These are phyloP conservation scores for Backusella luteola DNA, from an alignment of 192 early-diverging fungal species.

Conservation along the genomic window DNA sequence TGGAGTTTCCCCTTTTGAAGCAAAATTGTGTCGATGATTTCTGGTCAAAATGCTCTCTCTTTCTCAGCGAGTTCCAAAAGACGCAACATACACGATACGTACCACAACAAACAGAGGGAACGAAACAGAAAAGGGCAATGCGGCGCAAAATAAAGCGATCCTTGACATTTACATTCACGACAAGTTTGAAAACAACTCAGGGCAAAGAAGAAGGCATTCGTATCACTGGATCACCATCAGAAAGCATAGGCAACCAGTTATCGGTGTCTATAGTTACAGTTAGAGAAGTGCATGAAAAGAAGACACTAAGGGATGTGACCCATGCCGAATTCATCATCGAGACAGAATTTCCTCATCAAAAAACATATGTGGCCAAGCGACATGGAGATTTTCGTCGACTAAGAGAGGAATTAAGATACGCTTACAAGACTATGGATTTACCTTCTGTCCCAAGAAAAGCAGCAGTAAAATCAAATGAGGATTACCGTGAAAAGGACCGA, in stretches of 20 bases:
- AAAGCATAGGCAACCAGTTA: background rate
- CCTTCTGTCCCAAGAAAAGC: conserved; percentile 37
- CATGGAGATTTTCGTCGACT: conserved; percentile 44
- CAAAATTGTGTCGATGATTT: conserved; percentile 28
- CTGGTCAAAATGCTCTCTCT: conserved; percentile 45
- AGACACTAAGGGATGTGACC: conserved; percentile 38
- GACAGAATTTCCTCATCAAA: conserved; percentile 11
- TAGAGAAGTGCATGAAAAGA: conserved; percentile 31
- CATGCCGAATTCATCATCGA: conserved; percentile 46
- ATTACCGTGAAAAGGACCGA: conserved; percentile 45
- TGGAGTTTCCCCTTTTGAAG: conserved; percentile 48
- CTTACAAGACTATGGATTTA: conserved; percentile 40
- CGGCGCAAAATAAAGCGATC: conserved; percentile 20
- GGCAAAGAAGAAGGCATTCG: conserved; percentile 26
- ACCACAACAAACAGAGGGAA: conserved; percentile 1
- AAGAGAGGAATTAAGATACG: conserved; percentile 32
- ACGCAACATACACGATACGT: conserved; percentile 20
- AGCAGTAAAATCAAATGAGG: background rate
- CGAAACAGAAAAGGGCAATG: conserved; percentile 26
- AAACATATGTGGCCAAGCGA: conserved; percentile 38
- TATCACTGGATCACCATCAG: background rate
- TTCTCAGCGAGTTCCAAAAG: conserved; percentile 46
- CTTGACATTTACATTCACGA: conserved; percentile 24
- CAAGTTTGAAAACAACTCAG: conserved; percentile 18
- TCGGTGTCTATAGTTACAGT: conserved; percentile 46